Evolutionary conservation across 345 rosid species (phyloP), one percentile per base, ranked within the genome.

Genomic region (Carallia pectinifolia): DNA sequence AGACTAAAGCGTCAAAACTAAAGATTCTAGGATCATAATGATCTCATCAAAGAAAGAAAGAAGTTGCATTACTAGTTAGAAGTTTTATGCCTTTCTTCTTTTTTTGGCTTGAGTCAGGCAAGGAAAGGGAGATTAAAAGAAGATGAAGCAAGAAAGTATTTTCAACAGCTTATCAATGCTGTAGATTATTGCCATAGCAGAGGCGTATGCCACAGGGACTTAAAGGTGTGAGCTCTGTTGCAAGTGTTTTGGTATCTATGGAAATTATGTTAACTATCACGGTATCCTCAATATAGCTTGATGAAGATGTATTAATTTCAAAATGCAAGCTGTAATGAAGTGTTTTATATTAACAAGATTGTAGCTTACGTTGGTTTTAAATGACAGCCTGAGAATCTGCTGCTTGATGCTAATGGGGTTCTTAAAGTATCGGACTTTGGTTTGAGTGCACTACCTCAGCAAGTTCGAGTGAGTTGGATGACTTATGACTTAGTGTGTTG

Each of bases 371-470:
- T 61, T 63, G 74, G 10, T 75, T 70, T 78, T 44, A 70, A 66
- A 27, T 78, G 38, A 62, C 97, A 96, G 99, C 99, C 99, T 33
- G 99, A 96, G 73, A 96, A 96, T 78, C 81, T 96, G 76, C 88
- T 92, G 71, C 76, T 96, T 78, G 99, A 96, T 89, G 91, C 91
- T 48, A 86, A 44, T 76, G 98, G 97, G 68, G 67, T 69, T 79
- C 86, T 96, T 71, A 96, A 87, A 86, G 92, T 96, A 67, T 96
- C 97, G 34, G 99, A 96, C 80, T 96, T 96, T 85, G 99, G 99
- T 61, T 80, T 96, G 78, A 96, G 99, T 74, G 99, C 99, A 47
- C 79, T 96, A 33, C 98, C 98, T 75, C 99, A 96, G 75, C 99
- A 96, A 92, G 96, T 96, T 81, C 89, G 97, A 68, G 98, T 95